A percentile compares a stretch with the other conserved stretches of the same genome.
Evolutionary conservation across 2,329 filamentous ascomycete species (phyloP).

Genomic region (Ceratocystis cubensis): DNA sequence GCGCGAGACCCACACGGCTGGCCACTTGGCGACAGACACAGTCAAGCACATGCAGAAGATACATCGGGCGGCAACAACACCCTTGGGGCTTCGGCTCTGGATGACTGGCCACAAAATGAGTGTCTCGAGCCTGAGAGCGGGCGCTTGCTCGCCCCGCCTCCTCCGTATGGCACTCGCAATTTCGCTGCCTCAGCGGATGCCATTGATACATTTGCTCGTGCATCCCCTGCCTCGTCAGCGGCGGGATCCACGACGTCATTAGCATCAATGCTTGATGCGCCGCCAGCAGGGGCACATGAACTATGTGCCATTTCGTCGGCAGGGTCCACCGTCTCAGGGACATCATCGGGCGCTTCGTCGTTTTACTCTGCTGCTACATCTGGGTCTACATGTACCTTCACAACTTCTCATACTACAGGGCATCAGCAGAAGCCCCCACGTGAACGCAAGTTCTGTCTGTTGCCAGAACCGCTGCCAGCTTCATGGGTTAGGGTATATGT

Average conservation of each 20-base stretch:
- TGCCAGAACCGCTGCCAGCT: conserved; percentile 44
- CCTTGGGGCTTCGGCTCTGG: too few relatives aligned
- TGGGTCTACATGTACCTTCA: conserved; percentile 19
- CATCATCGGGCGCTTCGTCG: not conserved
- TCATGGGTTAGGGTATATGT: conserved; percentile 72
- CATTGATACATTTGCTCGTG: not conserved
- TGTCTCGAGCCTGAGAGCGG: not conserved
- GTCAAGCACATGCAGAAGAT: too few relatives aligned
- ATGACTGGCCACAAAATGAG: not conserved
- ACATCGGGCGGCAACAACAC: too few relatives aligned
- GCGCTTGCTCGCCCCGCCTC: not conserved
- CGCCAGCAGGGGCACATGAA: not conserved
- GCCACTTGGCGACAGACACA: not conserved
- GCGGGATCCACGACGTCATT: not conserved
- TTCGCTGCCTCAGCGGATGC: not conserved
- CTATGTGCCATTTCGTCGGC: not conserved
- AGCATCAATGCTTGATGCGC: not conserved
- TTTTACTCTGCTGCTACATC: not conserved
- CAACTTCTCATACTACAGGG: not conserved
- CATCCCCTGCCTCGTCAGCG: not conserved
- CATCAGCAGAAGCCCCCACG: conserved; percentile 32
- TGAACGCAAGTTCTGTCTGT: conserved; percentile 65
- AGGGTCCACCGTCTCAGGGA: not conserved
- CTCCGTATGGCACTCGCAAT: not conserved
- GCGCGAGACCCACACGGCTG: not conserved